phyloP scores from a whole-genome alignment of 768 basidiomycete genomes.

The Russula ochroleuca region DNA sequence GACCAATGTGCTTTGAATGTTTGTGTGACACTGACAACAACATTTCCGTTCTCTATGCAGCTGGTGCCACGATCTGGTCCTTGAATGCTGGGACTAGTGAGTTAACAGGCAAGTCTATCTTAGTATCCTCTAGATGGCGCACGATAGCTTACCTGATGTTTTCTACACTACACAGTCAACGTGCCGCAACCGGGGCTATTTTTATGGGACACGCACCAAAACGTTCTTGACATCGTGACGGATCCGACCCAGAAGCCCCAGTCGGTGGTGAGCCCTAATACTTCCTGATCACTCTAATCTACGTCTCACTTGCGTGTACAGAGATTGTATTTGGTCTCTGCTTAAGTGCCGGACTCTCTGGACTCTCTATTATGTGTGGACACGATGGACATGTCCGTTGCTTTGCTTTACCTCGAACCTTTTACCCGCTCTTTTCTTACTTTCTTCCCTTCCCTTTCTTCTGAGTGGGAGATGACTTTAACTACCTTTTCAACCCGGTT shows the following conservation, averaged over 20 bases:
- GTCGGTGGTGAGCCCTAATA: conserved; percentile 5
- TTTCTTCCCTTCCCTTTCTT: not conserved
- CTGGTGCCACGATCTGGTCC: conserved; percentile 9
- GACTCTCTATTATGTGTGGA: not conserved
- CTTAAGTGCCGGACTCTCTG: not conserved
- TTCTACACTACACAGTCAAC: not conserved
- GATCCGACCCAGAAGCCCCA: not conserved
- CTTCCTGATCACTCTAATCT: not conserved
- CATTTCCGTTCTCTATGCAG: not conserved
- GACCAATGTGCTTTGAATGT: not conserved
- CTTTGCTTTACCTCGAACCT: not conserved
- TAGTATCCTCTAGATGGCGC: not conserved
- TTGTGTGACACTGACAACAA: not conserved
- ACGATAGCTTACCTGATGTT: not conserved
- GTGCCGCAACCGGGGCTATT: not conserved
- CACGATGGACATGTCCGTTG: not conserved
- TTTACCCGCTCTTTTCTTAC: not conserved
- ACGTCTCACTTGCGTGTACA: not conserved
- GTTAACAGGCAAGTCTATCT: conserved; percentile 8
- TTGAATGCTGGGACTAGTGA: not conserved
- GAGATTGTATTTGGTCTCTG: conserved; percentile 4
- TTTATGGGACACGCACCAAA: not conserved
- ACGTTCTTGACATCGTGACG: conserved; percentile 3
- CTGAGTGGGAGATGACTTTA: not conserved
- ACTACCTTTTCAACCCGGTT: not conserved